phyloP scores from a whole-genome alignment of 2,329 filamentous ascomycete species.

The Verticillium albo-atrum region DNA sequence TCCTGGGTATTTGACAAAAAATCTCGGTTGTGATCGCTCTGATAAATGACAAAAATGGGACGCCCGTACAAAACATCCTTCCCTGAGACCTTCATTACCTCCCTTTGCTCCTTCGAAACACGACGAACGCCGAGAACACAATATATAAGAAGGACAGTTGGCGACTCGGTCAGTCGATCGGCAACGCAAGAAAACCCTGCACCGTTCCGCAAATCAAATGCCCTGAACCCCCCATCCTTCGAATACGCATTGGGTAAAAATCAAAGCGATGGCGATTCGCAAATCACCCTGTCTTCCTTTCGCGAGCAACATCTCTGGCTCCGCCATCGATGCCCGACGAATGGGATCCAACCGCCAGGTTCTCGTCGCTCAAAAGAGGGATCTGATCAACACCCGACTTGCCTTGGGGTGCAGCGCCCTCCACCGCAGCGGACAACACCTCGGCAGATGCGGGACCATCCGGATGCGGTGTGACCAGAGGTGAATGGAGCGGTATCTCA shows the following conservation, averaged over 20 bases:
- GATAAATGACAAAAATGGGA: no score
- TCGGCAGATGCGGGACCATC: constrained; percentile 7
- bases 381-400: constrained; percentile 45
- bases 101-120: no score
- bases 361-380: constrained; percentile 49
- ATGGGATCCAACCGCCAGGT: constrained; percentile 17
- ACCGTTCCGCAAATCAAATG: background rate
- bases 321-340: constrained; percentile 39
- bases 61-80: no score
- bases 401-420: constrained; percentile 11
- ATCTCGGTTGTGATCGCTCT: no score
- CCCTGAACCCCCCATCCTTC: no score
- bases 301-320: constrained; percentile 40
- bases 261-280: background rate
- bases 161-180: no score
- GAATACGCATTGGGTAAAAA: background rate
- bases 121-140: no score
- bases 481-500: constrained; percentile 36
- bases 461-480: constrained; percentile 30
- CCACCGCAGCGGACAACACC: constrained; percentile 4
- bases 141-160: no score
- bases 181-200: no score
- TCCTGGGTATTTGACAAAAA: no score
- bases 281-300: constrained; percentile 32
- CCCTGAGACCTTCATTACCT: no score